Evolutionary conservation across 1,284 basidiomycete genomes (phyloP).

Genomic region (Blastosporella zonata): DNA sequence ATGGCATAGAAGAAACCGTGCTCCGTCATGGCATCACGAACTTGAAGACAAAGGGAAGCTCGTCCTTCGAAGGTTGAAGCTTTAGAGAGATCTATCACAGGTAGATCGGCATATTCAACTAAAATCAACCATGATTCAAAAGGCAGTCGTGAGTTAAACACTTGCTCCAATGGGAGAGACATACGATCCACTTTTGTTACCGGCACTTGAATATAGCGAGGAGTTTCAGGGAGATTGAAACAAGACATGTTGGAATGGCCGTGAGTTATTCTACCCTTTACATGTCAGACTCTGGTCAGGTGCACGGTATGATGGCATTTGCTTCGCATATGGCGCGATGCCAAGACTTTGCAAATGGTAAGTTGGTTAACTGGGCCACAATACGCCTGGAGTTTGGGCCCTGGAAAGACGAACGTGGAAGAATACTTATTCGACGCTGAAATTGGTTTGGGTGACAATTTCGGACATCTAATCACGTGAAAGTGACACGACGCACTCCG

Average conservation of each 20-base stretch:
- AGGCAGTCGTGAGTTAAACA: neutral
- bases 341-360: no score
- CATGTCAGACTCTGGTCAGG: no score
- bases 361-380: no score
- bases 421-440: no score
- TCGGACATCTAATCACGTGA: no score
- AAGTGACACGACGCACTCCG: no score
- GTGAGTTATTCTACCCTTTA: no score
- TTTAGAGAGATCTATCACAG: constrained; percentile 60
- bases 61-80: constrained; percentile 46
- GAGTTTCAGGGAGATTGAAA: constrained; percentile 24
- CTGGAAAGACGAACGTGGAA: no score
- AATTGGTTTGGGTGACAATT: no score
- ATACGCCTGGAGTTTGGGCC: no score
- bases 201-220: constrained; percentile 36
- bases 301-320: no score
- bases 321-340: no score
- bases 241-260: constrained; percentile 15
- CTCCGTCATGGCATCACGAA: constrained; percentile 55
- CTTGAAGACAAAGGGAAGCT: constrained; percentile 42
- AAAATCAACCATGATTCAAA: neutral
- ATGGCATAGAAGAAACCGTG: constrained; percentile 64
- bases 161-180: constrained; percentile 16
- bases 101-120: constrained; percentile 70
- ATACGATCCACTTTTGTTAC: constrained; percentile 33